Conservation (phyloP, 768 basidiomycete species). For the Boletales sp. region DNA sequence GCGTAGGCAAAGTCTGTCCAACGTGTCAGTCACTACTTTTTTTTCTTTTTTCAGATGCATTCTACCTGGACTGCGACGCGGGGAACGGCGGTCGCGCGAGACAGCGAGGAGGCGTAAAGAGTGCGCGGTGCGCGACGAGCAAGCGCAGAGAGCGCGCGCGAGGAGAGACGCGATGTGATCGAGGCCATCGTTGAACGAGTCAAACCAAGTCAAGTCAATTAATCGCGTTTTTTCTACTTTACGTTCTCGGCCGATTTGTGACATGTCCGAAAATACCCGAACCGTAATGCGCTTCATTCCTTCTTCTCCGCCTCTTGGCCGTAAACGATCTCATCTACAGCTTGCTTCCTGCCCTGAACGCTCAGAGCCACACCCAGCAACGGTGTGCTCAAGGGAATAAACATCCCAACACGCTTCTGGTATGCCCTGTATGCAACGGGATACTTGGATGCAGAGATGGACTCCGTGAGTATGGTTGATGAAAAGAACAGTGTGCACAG, state of each 20-base stretch:
- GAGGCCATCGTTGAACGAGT: conserved; percentile 48
- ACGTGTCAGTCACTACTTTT: conserved; percentile 5
- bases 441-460: conserved; percentile 74
- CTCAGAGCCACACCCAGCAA: conserved; percentile 41
- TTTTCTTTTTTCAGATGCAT: conserved; percentile 38
- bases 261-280: conserved; percentile 14
- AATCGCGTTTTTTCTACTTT: conserved; percentile 7
- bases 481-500: conserved; percentile 71
- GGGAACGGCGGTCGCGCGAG: conserved; percentile 40
- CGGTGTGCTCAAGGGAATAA: conserved; percentile 48
- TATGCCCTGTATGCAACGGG: conserved; percentile 67
- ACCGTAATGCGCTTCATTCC: conserved; percentile 8
- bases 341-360: conserved; percentile 34
- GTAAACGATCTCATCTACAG: conserved; percentile 42
- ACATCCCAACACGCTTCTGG: conserved; percentile 78
- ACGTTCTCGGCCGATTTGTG: conserved; percentile 11
- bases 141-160: conserved; percentile 59
- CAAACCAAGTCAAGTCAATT: neutral
- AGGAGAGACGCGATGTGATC: conserved; percentile 56
- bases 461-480: conserved; percentile 79
- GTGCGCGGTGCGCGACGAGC: conserved; percentile 63
- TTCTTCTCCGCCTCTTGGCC: conserved; percentile 32
- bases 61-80: conserved; percentile 23
- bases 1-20: conserved; percentile 42
- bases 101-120: conserved; percentile 60